These are phyloP conservation scores for Penicillium salamii DNA, from an alignment of 495 filamentous ascomycete genomes.

Conservation along the genomic window DNA sequence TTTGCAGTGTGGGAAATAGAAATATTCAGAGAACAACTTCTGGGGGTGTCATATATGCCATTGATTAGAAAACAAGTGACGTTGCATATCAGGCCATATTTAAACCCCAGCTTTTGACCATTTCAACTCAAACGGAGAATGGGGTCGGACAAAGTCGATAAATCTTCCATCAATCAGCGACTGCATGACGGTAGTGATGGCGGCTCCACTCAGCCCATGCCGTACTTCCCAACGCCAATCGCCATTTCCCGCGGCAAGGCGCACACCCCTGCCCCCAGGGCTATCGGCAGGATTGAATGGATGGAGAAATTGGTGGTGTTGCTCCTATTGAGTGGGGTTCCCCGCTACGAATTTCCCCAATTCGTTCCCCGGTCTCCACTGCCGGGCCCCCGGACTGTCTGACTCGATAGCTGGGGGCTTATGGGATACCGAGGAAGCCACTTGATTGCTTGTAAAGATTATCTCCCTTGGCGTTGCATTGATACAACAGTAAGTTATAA, in stretches of 20 bases:
- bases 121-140: background rate
- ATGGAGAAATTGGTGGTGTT: slow-evolving; percentile 16
- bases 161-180: slow-evolving; percentile 7
- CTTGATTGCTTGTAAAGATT: slow-evolving; percentile 7
- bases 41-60: too few species aligned
- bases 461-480: background rate
- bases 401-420: background rate
- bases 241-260: background rate
- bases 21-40: background rate
- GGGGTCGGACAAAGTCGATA: background rate
- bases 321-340: slow-evolving; percentile 2
- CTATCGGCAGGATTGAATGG: slow-evolving; percentile 7
- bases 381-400: background rate
- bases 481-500: slow-evolving; percentile 11
- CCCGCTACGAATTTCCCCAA: slow-evolving; percentile 20
- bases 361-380: slow-evolving; percentile 12
- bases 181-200: background rate
- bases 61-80: background rate
- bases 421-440: slow-evolving; percentile 2
- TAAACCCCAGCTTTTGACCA: background rate
- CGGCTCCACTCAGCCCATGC: slow-evolving; percentile 1
- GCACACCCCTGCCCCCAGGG: background rate
- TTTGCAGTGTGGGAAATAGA: background rate
- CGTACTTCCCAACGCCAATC: background rate
- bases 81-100: background rate